Evolutionary conservation across 2,329 filamentous ascomycete species (phyloP).

Genomic region (Fusarium sp.): DNA sequence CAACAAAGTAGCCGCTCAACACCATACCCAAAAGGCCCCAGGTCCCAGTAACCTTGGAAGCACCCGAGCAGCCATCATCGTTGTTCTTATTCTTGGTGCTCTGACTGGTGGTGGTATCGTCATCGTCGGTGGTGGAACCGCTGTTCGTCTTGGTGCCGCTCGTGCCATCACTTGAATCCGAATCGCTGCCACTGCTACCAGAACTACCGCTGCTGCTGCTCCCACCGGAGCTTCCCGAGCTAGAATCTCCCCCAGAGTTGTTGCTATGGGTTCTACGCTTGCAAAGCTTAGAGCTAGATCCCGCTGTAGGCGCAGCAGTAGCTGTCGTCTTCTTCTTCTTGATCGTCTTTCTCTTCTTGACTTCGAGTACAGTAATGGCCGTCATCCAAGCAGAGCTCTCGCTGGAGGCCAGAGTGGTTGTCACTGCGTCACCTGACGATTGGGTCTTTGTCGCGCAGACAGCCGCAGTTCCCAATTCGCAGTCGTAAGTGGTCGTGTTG

Average conservation of each 20-base stretch:
- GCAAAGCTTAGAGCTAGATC: constrained; percentile 1
- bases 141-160: neutral
- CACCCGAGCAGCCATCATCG: constrained; percentile 17
- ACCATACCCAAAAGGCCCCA: constrained; percentile 18
- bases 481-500: constrained; percentile 35
- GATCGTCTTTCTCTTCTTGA: constrained; percentile 4
- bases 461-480: constrained; percentile 21
- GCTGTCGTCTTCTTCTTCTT: neutral
- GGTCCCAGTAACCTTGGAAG: neutral
- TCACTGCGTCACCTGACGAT: neutral
- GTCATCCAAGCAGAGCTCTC: constrained; percentile 41
- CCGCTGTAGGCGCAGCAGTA: neutral
- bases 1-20: constrained; percentile 9
- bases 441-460: constrained; percentile 26
- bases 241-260: neutral
- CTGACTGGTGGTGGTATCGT: neutral
- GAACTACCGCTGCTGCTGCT: neutral
- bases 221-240: neutral
- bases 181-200: neutral
- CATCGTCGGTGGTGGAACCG: neutral
- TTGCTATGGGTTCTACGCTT: constrained; percentile 10
- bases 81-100: constrained; percentile 7
- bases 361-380: constrained; percentile 30
- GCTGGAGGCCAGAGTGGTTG: constrained; percentile 22
- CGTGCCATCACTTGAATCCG: neutral